Conservation (phyloP, 202 grass and related monocot species). For the Musa balbisiana region DNA sequence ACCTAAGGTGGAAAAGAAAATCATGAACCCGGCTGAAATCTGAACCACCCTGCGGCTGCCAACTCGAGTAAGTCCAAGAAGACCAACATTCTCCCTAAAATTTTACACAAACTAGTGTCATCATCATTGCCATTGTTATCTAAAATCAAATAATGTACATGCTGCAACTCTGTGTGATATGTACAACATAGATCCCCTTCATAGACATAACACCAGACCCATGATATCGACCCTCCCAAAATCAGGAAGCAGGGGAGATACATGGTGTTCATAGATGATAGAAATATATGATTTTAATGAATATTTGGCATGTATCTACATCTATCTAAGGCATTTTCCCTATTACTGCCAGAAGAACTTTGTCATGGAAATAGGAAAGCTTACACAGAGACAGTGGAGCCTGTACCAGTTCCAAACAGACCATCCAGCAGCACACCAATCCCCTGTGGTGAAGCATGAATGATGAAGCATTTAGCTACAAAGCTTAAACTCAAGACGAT, state of each 20-base stretch:
- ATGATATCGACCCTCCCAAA: neutral
- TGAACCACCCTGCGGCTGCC: constrained; percentile 50
- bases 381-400: constrained; percentile 55
- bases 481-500: no score
- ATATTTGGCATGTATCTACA: neutral
- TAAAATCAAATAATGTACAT: neutral
- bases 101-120: constrained; percentile 25
- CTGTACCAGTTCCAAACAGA: constrained; percentile 41
- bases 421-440: constrained; percentile 39
- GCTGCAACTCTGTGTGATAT: neutral
- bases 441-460: constrained; percentile 26
- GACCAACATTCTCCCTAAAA: constrained; percentile 51
- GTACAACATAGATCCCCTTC: neutral
- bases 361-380: constrained; percentile 9
- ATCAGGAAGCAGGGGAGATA: neutral
- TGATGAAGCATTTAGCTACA: neutral
- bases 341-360: neutral
- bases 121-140: neutral
- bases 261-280: neutral
- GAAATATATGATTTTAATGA: neutral
- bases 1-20: constrained; percentile 48
- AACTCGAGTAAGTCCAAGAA: constrained; percentile 50
- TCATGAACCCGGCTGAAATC: constrained; percentile 50
- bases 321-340: neutral
- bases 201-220: neutral